Percentiles rank a stretch among this genome's conserved stretches.
Conservation (phyloP, 306 rosid genomes). For the Vachellia pachyceras region DNA sequence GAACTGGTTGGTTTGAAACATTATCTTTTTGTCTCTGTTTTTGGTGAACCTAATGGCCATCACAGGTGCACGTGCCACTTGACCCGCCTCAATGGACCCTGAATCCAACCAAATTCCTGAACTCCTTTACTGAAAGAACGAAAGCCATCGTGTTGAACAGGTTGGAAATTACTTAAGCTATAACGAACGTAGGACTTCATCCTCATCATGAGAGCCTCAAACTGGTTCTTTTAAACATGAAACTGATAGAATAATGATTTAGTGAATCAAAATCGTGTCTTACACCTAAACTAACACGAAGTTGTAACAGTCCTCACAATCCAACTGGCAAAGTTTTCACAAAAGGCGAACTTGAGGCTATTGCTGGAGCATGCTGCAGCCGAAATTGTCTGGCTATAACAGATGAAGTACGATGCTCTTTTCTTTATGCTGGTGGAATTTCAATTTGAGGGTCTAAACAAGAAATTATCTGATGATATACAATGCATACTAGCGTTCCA, state of each 20-base stretch:
- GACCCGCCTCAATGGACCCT: conserved; percentile 87
- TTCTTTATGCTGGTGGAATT: conserved; percentile 29
- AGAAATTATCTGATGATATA: conserved; percentile 27
- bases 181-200: conserved; percentile 4
- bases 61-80: conserved; percentile 72
- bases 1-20: conserved; percentile 9
- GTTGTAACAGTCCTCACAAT: conserved; percentile 81
- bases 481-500: conserved; percentile 21
- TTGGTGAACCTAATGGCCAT: conserved; percentile 29
- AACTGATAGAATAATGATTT: not conserved
- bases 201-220: conserved; percentile 18
- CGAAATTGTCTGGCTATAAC: conserved; percentile 73
- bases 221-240: not conserved
- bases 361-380: conserved; percentile 70
- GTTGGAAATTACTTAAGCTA: conserved; percentile 46
- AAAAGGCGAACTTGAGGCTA: conserved; percentile 72
- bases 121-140: conserved; percentile 67
- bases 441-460: conserved; percentile 20
- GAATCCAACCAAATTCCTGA: conserved; percentile 61
- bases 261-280: conserved; percentile 35
- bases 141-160: conserved; percentile 85
- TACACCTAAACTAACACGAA: conserved; percentile 30
- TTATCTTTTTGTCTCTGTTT: conserved; percentile 20
- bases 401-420: conserved; percentile 74
- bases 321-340: conserved; percentile 95